Evolutionary conservation across 2,329 filamentous ascomycete genomes (phyloP).

Genomic region (Neurospora sp.): DNA sequence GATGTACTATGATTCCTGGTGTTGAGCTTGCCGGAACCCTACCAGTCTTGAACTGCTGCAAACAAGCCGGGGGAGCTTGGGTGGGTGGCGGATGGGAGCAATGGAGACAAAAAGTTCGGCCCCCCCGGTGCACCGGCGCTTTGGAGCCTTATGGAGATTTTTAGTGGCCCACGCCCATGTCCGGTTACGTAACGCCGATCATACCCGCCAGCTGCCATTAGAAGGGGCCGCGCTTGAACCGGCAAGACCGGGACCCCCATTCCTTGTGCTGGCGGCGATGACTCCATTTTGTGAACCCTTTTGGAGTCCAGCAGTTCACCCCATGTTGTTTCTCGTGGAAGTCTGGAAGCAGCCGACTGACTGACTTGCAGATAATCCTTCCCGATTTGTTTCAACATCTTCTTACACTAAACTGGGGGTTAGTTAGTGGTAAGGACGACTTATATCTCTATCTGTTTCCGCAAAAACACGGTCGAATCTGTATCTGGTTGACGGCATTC

Average conservation of each 20-base stretch:
- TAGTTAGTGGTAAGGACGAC: not conserved
- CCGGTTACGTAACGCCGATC: constrained; percentile 9
- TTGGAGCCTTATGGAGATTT: not conserved
- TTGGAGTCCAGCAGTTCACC: not conserved
- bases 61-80: not conserved
- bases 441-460: not conserved
- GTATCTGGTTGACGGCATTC: not conserved
- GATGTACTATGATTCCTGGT: not conserved
- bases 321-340: not conserved
- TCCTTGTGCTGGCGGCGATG: not conserved
- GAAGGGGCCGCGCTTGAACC: not conserved
- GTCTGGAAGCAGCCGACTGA: not conserved
- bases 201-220: constrained; percentile 6
- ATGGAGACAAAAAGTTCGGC: constrained; percentile 9
- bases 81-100: not conserved
- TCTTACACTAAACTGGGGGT: not conserved
- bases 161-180: not conserved
- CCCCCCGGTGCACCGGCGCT: not conserved
- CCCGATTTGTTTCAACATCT: not conserved
- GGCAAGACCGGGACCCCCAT: not conserved
- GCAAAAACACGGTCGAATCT: not conserved
- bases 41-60: not conserved
- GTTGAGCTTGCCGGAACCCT: not conserved
- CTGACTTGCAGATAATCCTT: not conserved
- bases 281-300: not conserved